Evolutionary conservation across 2,329 filamentous ascomycete genomes (phyloP).

Genomic region (Lomentospora prolificans): DNA sequence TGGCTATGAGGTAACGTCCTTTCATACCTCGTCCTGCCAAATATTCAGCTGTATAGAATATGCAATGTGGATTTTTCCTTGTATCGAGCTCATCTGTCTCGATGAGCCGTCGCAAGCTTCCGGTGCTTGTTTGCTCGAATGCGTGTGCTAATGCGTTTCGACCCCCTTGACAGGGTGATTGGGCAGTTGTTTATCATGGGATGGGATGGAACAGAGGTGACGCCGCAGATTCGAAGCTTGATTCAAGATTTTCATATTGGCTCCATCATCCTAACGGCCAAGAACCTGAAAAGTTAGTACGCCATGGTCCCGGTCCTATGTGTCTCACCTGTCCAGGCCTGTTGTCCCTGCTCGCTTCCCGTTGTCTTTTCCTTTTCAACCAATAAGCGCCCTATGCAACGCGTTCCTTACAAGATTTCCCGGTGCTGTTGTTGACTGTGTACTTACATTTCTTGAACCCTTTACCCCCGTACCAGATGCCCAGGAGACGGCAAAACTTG

Average conservation of each 20-base stretch:
- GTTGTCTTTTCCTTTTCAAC: background rate
- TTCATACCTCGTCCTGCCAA: conserved; percentile 4
- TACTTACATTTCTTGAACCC: conserved; percentile 13
- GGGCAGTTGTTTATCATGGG: conserved; percentile 75
- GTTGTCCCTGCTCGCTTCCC: conserved; percentile 3
- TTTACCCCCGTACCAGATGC: conserved; percentile 50
- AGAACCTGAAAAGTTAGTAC: conserved; percentile 69
- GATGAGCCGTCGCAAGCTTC: background rate
- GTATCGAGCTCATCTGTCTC: background rate
- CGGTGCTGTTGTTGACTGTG: conserved; percentile 17
- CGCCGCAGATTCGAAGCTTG: conserved; percentile 68
- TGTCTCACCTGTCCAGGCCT: background rate
- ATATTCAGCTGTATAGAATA: background rate
- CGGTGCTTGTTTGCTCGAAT: conserved; percentile 13
- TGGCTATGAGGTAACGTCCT: conserved; percentile 3
- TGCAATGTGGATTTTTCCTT: background rate
- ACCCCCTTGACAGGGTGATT: conserved; percentile 45
- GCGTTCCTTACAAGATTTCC: too few relatives aligned
- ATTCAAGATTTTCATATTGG: conserved; percentile 82
- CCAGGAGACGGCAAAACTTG: conserved; percentile 76
- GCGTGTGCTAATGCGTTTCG: conserved; percentile 23
- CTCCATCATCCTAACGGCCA: conserved; percentile 74
- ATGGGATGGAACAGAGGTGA: conserved; percentile 77
- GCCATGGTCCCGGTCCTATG: background rate
- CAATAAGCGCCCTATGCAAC: too few relatives aligned